phyloP scores from a whole-genome alignment of 768 basidiomycete genomes.

The Atractiella rhizophila region DNA sequence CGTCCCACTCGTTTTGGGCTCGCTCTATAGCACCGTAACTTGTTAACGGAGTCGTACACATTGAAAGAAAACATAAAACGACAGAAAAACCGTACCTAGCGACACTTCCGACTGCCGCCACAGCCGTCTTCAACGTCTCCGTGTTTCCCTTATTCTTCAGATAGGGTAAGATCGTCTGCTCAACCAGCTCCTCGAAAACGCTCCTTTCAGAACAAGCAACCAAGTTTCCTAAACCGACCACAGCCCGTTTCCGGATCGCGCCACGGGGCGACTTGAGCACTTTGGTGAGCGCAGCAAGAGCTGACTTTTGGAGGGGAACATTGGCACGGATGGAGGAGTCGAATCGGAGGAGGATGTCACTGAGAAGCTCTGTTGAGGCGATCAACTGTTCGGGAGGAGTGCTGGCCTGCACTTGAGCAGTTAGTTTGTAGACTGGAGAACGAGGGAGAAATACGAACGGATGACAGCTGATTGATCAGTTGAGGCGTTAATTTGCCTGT shows the following conservation, averaged over 20 bases:
- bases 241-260: slow-evolving; percentile 78
- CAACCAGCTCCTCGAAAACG: slow-evolving; percentile 7
- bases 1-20: slow-evolving; percentile 11
- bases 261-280: slow-evolving; percentile 44
- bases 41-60: neutral
- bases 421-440: neutral
- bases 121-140: slow-evolving; percentile 11
- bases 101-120: slow-evolving; percentile 46
- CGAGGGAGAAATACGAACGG: neutral
- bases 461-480: slow-evolving; percentile 41
- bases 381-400: slow-evolving; percentile 21
- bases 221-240: slow-evolving; percentile 45
- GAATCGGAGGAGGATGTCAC: slow-evolving; percentile 19
- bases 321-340: slow-evolving; percentile 8
- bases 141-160: neutral
- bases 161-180: slow-evolving; percentile 4
- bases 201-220: slow-evolving; percentile 19
- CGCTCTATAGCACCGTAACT: neutral
- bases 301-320: slow-evolving; percentile 40
- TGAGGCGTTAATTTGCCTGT: slow-evolving; percentile 66
- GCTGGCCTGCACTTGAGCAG: slow-evolving; percentile 9
- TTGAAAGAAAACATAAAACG: neutral
- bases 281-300: slow-evolving; percentile 42
- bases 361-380: slow-evolving; percentile 18
- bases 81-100: slow-evolving; percentile 46